Conservation (phyloP, 2,329 filamentous ascomycete species). For the Teratosphaeria gauchensis region DNA sequence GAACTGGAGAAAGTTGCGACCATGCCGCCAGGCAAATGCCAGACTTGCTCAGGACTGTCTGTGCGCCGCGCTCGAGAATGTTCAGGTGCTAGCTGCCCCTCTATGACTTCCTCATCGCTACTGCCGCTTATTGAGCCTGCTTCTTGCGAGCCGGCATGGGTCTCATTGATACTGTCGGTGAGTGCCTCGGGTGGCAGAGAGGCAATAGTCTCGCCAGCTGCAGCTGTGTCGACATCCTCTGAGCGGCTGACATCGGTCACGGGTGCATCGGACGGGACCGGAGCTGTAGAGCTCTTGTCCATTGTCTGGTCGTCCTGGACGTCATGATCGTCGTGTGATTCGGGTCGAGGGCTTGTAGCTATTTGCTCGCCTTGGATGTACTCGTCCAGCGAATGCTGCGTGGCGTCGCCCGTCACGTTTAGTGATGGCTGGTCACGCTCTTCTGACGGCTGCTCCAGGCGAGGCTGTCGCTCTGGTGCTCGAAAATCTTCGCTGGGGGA, state of each 20-base stretch:
- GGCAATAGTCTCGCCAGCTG: background rate
- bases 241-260: background rate
- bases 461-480: background rate
- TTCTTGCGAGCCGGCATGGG: background rate
- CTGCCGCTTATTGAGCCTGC: background rate
- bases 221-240: background rate
- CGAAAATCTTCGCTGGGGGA: background rate
- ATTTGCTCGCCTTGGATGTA: background rate
- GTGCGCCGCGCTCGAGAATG: background rate
- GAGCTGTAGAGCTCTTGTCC: background rate
- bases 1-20: conserved; percentile 2
- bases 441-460: background rate
- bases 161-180: background rate
- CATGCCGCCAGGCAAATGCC: background rate
- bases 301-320: background rate
- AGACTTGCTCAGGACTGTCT: background rate
- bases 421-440: background rate
- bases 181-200: background rate
- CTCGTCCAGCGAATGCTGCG: background rate
- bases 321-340: background rate
- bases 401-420: background rate
- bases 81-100: no score
- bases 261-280: background rate
- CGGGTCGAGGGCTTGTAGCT: background rate
- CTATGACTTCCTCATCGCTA: background rate